Evolutionary conservation across 345 rosid genomes (phyloP).

Genomic region (Durio zibethinus): DNA sequence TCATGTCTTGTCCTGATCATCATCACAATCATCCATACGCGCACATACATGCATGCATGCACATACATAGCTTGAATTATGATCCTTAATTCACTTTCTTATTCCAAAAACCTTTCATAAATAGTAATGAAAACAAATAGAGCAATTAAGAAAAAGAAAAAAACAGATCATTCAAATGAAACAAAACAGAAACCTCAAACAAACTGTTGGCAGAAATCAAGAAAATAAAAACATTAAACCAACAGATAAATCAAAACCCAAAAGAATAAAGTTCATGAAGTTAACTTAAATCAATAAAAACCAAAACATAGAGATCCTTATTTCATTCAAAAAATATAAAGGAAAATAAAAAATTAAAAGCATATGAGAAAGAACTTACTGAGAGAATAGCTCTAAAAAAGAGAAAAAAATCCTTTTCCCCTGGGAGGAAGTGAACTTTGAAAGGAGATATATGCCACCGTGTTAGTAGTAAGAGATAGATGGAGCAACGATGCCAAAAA

Average conservation of each 20-base stretch:
- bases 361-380: conserved; percentile 12
- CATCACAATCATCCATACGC: background rate
- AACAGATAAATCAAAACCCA: background rate
- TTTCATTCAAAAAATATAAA: background rate
- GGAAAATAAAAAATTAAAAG: background rate
- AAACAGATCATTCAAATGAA: background rate
- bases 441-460: background rate
- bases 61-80: background rate
- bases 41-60: conserved; percentile 24
- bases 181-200: background rate
- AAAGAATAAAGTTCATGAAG: background rate
- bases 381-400: background rate
- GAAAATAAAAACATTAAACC: background rate
- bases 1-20: background rate
- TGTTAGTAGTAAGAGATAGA: background rate
- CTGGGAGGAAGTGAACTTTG: background rate
- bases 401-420: background rate
- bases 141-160: background rate
- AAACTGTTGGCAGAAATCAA: background rate
- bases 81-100: background rate
- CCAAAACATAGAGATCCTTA: background rate
- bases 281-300: background rate
- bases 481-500: too few species aligned
- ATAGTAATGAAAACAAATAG: background rate
- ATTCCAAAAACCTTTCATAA: background rate